Evolutionary conservation across 768 basidiomycete genomes (phyloP).

Genomic region (Obba rivulosa): DNA sequence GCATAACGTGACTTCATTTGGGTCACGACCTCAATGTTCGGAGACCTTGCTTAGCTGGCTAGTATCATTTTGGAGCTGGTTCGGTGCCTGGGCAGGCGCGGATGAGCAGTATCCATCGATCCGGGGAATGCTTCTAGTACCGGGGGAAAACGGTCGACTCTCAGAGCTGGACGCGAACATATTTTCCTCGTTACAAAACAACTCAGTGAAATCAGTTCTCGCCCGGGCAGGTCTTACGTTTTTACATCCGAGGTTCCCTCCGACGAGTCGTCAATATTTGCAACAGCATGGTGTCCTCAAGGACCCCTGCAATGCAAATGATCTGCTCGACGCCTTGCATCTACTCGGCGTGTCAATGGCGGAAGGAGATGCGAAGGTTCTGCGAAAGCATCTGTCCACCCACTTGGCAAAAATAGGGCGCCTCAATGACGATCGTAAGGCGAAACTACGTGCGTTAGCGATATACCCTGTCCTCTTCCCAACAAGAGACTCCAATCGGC

Average conservation of each 20-base stretch:
- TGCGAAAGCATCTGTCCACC: not conserved
- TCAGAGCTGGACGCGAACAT: constrained; percentile 20
- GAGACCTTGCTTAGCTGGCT: constrained; percentile 27
- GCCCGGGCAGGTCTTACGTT: constrained; percentile 29
- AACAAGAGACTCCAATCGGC: not conserved
- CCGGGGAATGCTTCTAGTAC: constrained; percentile 26
- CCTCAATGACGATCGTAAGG: not conserved
- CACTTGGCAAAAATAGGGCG: not conserved
- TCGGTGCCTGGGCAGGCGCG: constrained; percentile 20
- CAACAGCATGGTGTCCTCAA: constrained; percentile 14
- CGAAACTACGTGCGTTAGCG: not conserved
- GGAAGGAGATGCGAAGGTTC: not conserved
- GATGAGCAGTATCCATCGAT: constrained; percentile 21
- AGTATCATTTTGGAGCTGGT: constrained; percentile 41
- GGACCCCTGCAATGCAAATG: not conserved
- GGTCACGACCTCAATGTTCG: not conserved
- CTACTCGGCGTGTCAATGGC: not conserved
- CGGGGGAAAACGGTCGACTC: constrained; percentile 26
- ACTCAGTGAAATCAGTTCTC: constrained; percentile 16
- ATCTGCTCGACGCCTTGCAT: constrained; percentile 1
- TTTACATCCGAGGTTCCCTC: constrained; percentile 23
- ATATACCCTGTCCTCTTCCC: constrained; percentile 2
- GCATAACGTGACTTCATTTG: constrained; percentile 5
- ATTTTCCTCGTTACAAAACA: constrained; percentile 26
- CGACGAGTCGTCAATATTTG: constrained; percentile 15